A percentile compares a stretch with the other conserved stretches of the same genome.
Conservation (phyloP, 257 asterid genomes). For the Handroanthus guayacan region DNA sequence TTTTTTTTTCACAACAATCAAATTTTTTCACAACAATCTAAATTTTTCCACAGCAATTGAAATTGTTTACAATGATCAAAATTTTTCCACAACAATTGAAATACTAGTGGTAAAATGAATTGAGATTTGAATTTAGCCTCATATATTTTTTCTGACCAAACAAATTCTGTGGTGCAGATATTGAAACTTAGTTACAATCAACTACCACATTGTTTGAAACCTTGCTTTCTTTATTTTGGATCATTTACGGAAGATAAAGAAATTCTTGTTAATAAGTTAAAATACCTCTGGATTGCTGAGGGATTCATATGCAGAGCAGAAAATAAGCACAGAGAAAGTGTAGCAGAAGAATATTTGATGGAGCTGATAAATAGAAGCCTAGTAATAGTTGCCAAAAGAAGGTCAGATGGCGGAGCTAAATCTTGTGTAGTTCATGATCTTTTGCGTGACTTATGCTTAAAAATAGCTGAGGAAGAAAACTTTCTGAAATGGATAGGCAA, state of each 20-base stretch:
- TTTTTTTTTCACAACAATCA: no score
- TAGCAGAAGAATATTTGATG: constrained; percentile 10
- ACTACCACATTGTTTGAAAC: constrained; percentile 30
- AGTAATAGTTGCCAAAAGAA: no score
- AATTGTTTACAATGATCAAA: no score
- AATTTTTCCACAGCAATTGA: no score
- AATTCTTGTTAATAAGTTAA: not conserved
- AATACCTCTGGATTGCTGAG: constrained; percentile 44
- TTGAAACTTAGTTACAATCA: constrained; percentile 29
- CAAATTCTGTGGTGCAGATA: not conserved
- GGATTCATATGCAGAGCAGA: constrained; percentile 31
- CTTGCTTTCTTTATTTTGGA: constrained; percentile 37
- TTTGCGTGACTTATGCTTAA: constrained; percentile 24
- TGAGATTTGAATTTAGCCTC: constrained; percentile 10
- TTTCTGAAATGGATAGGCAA: not conserved
- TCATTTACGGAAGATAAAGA: constrained; percentile 28
- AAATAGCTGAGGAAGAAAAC: constrained; percentile 23
- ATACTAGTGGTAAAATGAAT: no score
- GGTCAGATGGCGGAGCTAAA: no score
- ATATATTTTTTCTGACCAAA: not conserved
- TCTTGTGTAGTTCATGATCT: constrained; percentile 20
- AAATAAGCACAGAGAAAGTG: not conserved
- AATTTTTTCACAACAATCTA: no score
- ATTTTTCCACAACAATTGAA: no score
- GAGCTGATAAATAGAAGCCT: no score